Base-by-base conservation (phyloP, 78 protist species). In the Tieghemostelium lacteum region DNA sequence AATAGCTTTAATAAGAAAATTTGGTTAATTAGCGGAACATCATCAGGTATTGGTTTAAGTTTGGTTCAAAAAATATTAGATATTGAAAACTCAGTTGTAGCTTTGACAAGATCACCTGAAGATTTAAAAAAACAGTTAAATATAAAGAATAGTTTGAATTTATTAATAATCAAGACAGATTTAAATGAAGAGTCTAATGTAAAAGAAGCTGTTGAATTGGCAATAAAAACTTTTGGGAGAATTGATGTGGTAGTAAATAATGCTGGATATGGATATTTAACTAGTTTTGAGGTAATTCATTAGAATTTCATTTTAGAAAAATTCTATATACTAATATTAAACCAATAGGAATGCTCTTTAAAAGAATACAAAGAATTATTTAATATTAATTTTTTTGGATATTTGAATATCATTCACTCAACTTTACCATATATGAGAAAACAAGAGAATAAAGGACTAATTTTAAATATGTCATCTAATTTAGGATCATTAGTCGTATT, bases 241-340 rank as follows among this genome's bases (percentile, higher is more conserved):
- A 74, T 74, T 17, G 85, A 74, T 58, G 69, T 58, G 26, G 69
- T 74, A 24, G 55, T 74, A 2, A 74, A 74, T 36, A 74, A 74
- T 74, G 65, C 85, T 26, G 85, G 85, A 3, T 74, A 16, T 60
- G 85, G 69, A 36, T 49, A 12, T 49, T 49, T 49, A 49, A 16
- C 54, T 49, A 12, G 12, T 49, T 8, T 49, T 16, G 54, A 12
- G 54, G 12, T 49, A 8, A 49, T 49, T n/a, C n/a, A n/a, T n/a
- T n/a, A n/a, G 54, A 49, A 16, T 49, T 12, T 49, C 12, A 16
- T 49, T 49, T 12, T 49, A 16, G 8, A 8, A 49, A 12, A 49
- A 16, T 49, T 16, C 8, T 49, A 8, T 49, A 8, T 49, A 49
- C 8, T 12, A 49, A 12, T 49, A 12, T 49, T 12, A 16, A 16